A percentile compares a stretch with the other conserved stretches of the same genome.
Conservation (phyloP, 306 rosid genomes). For the Acacia confusa region DNA sequence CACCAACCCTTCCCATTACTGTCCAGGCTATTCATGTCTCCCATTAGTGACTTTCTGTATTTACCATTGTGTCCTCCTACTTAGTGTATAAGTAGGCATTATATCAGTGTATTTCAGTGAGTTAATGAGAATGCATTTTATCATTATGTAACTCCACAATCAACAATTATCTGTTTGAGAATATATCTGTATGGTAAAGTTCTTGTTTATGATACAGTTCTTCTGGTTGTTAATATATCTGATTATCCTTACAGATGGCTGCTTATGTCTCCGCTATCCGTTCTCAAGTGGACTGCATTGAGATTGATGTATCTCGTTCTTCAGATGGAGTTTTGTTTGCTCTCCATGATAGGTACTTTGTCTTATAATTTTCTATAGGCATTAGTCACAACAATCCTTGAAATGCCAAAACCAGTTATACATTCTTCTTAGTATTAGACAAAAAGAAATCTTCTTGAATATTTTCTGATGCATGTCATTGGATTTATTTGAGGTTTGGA, state of each 20-base stretch:
- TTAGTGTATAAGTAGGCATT: no score
- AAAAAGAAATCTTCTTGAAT: not conserved
- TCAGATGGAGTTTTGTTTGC: slow-evolving; percentile 79
- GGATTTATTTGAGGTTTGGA: not conserved
- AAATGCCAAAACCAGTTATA: not conserved
- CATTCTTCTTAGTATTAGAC: not conserved
- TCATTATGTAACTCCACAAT: no score
- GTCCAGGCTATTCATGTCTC: no score
- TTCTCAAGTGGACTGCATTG: slow-evolving; percentile 76
- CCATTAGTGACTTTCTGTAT: no score
- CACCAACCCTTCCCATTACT: no score
- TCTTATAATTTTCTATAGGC: not conserved
- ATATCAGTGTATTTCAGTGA: no score
- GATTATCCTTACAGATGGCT: slow-evolving; percentile 47
- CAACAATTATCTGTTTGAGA: not conserved
- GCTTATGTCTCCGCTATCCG: slow-evolving; percentile 70
- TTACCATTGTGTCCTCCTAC: no score
- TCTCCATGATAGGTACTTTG: slow-evolving; percentile 79
- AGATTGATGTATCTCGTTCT: slow-evolving; percentile 94
- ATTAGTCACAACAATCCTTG: not conserved
- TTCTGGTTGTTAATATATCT: not conserved
- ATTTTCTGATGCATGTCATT: not conserved
- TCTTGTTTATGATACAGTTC: not conserved
- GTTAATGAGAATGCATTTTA: no score
- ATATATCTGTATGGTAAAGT: not conserved